A percentile compares a stretch with the other conserved stretches of the same genome.
Evolutionary conservation across 176 grass and related monocot species (phyloP).

Genomic region (Ensete ventricosum): DNA sequence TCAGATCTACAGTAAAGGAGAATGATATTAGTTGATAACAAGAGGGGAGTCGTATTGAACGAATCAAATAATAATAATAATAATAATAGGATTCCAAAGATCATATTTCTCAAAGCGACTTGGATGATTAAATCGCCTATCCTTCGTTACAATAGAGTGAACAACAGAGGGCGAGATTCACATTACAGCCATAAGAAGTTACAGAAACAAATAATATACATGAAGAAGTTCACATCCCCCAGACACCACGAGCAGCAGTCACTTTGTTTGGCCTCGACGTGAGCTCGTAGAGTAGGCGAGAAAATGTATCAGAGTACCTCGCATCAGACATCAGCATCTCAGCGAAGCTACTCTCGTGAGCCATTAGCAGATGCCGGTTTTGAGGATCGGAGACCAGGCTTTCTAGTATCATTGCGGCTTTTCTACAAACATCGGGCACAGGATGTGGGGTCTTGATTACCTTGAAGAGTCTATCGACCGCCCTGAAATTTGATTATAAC

Average conservation of each 20-base stretch:
- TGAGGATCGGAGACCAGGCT: constrained; percentile 88
- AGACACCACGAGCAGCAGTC: constrained; percentile 64
- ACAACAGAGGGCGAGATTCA: too few species aligned
- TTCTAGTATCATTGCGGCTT: constrained; percentile 84
- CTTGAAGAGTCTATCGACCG: constrained; percentile 89
- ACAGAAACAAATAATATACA: neutral
- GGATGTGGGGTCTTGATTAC: constrained; percentile 72
- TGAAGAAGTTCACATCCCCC: constrained; percentile 57
- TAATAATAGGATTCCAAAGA: too few species aligned
- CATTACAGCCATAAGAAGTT: neutral
- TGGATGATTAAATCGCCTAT: too few species aligned
- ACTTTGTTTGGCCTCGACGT: constrained; percentile 79
- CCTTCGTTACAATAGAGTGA: too few species aligned
- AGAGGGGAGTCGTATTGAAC: too few species aligned
- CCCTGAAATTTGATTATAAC: constrained; percentile 46
- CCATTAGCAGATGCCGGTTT: constrained; percentile 67
- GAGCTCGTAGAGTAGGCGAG: constrained; percentile 70
- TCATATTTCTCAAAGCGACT: too few species aligned
- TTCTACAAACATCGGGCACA: constrained; percentile 73
- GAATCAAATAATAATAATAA: too few species aligned
- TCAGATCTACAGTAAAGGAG: too few species aligned
- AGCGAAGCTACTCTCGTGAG: constrained; percentile 83
- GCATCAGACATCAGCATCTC: constrained; percentile 81
- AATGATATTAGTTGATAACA: too few species aligned
- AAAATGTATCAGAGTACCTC: constrained; percentile 79